phyloP scores from a whole-genome alignment of 768 basidiomycete species.

The Russula virescens region DNA sequence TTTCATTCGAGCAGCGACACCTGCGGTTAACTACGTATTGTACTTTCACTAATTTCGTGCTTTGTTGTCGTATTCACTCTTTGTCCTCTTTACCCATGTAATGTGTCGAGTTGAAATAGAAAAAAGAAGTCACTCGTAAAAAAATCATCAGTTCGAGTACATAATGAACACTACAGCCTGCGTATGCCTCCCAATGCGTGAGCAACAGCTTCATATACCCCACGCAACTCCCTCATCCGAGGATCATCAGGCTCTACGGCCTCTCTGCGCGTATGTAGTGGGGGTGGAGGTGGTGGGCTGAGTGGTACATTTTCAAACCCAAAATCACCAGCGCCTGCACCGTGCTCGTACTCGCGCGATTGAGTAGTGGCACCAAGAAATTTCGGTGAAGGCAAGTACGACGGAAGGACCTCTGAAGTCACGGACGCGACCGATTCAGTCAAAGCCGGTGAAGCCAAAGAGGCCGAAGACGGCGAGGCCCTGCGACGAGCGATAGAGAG shows the following conservation, averaged over 20 bases:
- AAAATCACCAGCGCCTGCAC: not conserved
- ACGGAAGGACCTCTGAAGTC: slow-evolving; percentile 21
- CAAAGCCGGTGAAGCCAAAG: slow-evolving; percentile 10
- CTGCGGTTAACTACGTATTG: not conserved
- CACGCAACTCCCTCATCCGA: slow-evolving; percentile 13
- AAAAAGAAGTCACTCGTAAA: not conserved
- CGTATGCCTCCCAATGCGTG: slow-evolving; percentile 15
- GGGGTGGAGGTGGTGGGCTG: slow-evolving; percentile 16
- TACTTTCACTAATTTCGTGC: not conserved
- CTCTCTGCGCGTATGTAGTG: slow-evolving; percentile 18
- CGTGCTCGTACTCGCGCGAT: not conserved
- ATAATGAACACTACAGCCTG: not conserved
- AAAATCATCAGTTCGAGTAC: not conserved
- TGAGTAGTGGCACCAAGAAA: not conserved
- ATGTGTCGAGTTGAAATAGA: not conserved
- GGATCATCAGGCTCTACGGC: slow-evolving; percentile 12
- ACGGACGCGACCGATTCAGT: slow-evolving; percentile 18
- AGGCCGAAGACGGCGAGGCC: not conserved
- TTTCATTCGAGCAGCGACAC: slow-evolving; percentile 9
- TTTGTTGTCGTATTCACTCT: slow-evolving; percentile 2
- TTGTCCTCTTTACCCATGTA: slow-evolving; percentile 6
- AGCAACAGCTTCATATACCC: slow-evolving; percentile 22
- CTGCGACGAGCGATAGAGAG: slow-evolving; percentile 9
- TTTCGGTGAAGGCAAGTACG: slow-evolving; percentile 23
- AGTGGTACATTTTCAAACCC: slow-evolving; percentile 23